Percentiles rank a stretch among this genome's conserved stretches.
phyloP scores from a whole-genome alignment of 306 rosid species.

The Gynostemma pentaphyllum region DNA sequence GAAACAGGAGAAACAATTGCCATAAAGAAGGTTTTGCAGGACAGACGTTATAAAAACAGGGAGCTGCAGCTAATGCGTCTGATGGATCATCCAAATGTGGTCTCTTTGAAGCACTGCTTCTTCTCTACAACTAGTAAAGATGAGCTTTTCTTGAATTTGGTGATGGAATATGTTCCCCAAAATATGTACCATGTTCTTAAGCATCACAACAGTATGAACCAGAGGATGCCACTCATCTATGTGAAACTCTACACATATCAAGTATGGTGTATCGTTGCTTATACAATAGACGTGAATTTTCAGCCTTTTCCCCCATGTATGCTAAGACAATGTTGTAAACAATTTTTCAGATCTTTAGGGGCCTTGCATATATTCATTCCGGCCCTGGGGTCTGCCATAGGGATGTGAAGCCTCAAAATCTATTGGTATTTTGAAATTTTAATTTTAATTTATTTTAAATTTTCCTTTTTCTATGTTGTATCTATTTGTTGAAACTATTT shows the following conservation, averaged over 20 bases:
- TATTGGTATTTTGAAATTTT: no score
- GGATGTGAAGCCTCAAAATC: conserved; percentile 95
- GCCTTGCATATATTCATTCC: conserved; percentile 83
- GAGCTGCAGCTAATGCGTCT: conserved; percentile 88
- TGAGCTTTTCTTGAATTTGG: conserved; percentile 86
- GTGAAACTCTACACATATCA: conserved; percentile 89
- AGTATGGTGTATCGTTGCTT: conserved; percentile 33
- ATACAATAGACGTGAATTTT: background rate
- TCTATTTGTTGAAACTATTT: conserved; percentile 9
- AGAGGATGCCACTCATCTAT: conserved; percentile 83
- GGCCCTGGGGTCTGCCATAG: conserved; percentile 90
- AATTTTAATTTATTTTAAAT: no score
- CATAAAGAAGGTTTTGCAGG: conserved; percentile 93
- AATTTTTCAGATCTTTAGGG: conserved; percentile 68
- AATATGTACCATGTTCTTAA: conserved; percentile 73
- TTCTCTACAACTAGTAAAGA: conserved; percentile 81
- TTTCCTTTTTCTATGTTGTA: conserved; percentile 1
- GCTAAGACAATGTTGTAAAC: conserved; percentile 13
- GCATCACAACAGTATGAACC: conserved; percentile 71
- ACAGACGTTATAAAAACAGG: conserved; percentile 80
- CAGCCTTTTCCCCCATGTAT: background rate
- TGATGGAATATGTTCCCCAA: conserved; percentile 93
- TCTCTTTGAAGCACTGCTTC: conserved; percentile 77
- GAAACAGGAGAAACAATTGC: conserved; percentile 86
- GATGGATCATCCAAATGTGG: conserved; percentile 95